These are phyloP conservation scores for Solanum chaucha DNA, from an alignment of 257 asterid genomes.

Conservation along the genomic window DNA sequence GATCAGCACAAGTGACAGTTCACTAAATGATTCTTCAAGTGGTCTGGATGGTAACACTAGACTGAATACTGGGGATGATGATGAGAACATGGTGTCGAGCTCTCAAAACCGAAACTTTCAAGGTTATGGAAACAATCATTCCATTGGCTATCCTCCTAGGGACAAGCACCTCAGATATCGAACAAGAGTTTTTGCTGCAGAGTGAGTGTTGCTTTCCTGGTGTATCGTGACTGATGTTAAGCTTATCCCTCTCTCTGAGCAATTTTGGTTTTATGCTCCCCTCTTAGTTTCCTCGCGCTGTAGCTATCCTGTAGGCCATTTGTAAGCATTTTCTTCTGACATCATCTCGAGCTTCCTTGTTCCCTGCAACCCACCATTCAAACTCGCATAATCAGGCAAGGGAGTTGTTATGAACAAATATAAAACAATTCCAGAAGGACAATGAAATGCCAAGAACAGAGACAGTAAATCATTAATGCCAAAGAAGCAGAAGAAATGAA, in stretches of 20 bases:
- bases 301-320: background rate
- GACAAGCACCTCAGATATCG: conserved; percentile 97
- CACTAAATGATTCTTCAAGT: conserved; percentile 48
- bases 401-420: background rate
- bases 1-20: conserved; percentile 24
- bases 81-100: conserved; percentile 88
- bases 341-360: background rate
- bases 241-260: background rate
- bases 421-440: background rate
- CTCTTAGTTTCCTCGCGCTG: background rate
- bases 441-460: background rate
- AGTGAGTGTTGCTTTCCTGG: conserved; percentile 41
- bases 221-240: background rate
- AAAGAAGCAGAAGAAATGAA: background rate
- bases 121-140: conserved; percentile 29
- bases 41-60: conserved; percentile 49
- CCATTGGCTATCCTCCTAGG: conserved; percentile 44
- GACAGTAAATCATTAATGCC: background rate
- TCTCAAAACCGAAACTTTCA: conserved; percentile 28
- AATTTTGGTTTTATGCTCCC: background rate
- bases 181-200: conserved; percentile 96
- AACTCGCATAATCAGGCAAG: background rate
- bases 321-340: background rate
- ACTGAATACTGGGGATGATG: conserved; percentile 57
- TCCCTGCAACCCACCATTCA: background rate